Percentiles rank a stretch among this genome's conserved stretches.
Evolutionary conservation across 2,329 filamentous ascomycete species (phyloP).

Genomic region (Talaromyces marneffei): DNA sequence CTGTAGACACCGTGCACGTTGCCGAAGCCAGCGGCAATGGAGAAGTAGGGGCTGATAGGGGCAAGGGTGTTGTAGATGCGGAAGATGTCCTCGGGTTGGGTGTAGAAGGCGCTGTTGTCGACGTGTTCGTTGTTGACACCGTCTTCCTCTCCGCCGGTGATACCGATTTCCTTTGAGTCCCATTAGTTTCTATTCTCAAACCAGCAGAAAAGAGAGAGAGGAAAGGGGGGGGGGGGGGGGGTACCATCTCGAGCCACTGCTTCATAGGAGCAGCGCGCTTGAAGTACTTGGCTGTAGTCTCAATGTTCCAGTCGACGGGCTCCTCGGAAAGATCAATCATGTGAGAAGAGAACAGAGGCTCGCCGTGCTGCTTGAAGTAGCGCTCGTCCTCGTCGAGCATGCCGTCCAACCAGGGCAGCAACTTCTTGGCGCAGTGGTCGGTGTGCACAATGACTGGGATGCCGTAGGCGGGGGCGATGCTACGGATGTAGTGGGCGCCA

Average conservation of each 20-base stretch:
- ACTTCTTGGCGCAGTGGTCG: conserved; percentile 99
- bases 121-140: conserved; percentile 98
- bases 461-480: conserved; percentile 78
- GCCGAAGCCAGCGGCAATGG: conserved; percentile 94
- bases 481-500: conserved; percentile 87
- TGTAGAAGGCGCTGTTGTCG: conserved; percentile 96
- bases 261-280: conserved; percentile 94
- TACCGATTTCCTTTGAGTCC: conserved; percentile 63
- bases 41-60: conserved; percentile 91
- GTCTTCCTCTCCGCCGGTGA: conserved; percentile 96
- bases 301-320: conserved; percentile 80
- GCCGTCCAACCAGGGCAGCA: conserved; percentile 93
- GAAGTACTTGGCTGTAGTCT: conserved; percentile 87
- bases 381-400: conserved; percentile 91
- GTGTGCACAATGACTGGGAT: conserved; percentile 92
- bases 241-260: conserved; percentile 97
- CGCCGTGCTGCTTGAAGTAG: conserved; percentile 88
- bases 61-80: conserved; percentile 81
- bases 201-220: not conserved
- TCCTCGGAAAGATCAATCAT: conserved; percentile 99
- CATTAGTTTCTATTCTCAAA: not conserved
- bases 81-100: conserved; percentile 93
- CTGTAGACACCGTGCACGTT: conserved; percentile 99
- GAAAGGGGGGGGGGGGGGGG: too few species aligned
- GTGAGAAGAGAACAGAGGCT: conserved; percentile 92